These are phyloP conservation scores for Staphylotrichum longicolle DNA, from an alignment of 495 filamentous ascomycete genomes.

Conservation along the genomic window DNA sequence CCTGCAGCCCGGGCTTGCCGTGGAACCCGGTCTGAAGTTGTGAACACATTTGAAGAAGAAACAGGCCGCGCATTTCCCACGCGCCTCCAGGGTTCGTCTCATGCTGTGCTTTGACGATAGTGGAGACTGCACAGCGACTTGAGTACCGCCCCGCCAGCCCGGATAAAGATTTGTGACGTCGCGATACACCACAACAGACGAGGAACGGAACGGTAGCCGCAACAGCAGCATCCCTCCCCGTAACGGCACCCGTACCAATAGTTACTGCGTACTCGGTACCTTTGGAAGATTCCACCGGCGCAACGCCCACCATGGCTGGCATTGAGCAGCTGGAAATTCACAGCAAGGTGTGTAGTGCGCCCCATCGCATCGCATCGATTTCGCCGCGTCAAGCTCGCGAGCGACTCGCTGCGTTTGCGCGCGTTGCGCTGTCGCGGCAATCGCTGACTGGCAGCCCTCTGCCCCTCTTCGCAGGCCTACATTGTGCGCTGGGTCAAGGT, in stretches of 20 bases:
- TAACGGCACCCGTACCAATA: no score
- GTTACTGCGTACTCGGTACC: no score
- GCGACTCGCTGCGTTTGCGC: no score
- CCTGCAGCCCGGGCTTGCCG: slow-evolving; percentile 2
- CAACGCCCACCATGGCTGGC: slow-evolving; percentile 64
- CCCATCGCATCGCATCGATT: no score
- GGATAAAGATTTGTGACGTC: background rate
- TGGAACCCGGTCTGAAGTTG: background rate
- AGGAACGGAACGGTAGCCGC: background rate
- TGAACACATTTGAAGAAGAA: background rate
- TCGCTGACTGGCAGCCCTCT: slow-evolving; percentile 6
- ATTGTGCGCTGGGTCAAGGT: slow-evolving; percentile 97
- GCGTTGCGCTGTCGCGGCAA: background rate
- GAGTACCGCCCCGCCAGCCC: background rate
- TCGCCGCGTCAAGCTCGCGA: no score
- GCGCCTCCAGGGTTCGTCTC: slow-evolving; percentile 4
- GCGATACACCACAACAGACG: background rate
- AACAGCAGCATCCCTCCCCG: no score
- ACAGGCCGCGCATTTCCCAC: background rate
- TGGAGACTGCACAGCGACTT: background rate
- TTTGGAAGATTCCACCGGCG: background rate
- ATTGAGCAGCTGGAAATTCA: slow-evolving; percentile 98
- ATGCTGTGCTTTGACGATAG: background rate
- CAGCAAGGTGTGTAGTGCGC: slow-evolving; percentile 72
- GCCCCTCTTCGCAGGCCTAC: slow-evolving; percentile 67